Evolutionary conservation across 2,329 filamentous ascomycete species (phyloP).

Genomic region (Aspergillaceae sp.): DNA sequence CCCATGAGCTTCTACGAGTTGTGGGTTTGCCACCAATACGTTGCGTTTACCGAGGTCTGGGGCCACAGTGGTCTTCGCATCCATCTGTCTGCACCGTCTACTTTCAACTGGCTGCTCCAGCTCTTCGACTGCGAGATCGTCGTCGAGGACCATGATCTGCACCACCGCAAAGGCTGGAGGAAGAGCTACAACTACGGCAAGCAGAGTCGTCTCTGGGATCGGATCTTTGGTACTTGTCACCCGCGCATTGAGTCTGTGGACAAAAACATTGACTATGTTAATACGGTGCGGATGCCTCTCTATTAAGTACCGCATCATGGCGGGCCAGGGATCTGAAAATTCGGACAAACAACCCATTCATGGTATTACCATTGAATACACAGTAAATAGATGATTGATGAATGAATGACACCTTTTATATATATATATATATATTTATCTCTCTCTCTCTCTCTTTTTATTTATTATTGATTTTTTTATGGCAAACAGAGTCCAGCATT

Average conservation of each 20-base stretch:
- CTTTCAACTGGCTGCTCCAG: slow-evolving; percentile 1
- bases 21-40: slow-evolving; percentile 2
- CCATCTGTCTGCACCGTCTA: not conserved
- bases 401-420: too few species aligned
- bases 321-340: too few species aligned
- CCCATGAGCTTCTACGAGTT: slow-evolving; percentile 1
- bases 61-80: not conserved
- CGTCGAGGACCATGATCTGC: slow-evolving; percentile 1
- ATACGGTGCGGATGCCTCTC: not conserved
- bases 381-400: too few species aligned
- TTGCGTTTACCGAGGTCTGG: slow-evolving; percentile 1
- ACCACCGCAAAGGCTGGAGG: slow-evolving; percentile 1
- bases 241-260: not conserved
- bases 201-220: slow-evolving; percentile 2
- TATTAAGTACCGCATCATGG: not conserved
- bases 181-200: slow-evolving; percentile 2
- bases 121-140: not conserved
- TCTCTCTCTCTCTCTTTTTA: too few species aligned
- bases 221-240: slow-evolving; percentile 1
- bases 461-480: too few species aligned
- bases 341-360: too few species aligned
- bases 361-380: too few species aligned
- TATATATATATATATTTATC: too few species aligned
- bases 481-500: too few species aligned
- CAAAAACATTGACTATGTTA: not conserved